Conservation (phyloP, 1,284 basidiomycete genomes). For the Pisolithus thermaeus region DNA sequence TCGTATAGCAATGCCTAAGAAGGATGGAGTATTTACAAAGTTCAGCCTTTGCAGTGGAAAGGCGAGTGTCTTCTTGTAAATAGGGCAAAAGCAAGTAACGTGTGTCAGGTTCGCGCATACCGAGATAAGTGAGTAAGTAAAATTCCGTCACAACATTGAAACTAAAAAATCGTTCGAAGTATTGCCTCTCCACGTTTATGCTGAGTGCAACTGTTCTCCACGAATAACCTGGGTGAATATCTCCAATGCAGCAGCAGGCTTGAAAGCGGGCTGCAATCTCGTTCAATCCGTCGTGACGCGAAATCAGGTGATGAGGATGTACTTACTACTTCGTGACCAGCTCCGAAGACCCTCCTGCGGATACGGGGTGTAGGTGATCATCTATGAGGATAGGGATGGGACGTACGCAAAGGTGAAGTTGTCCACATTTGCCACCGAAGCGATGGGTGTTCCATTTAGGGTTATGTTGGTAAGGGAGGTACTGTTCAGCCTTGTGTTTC, state of each 20-base stretch:
- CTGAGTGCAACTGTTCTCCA: conserved; percentile 50
- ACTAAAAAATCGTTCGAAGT: no score
- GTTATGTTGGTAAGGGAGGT: conserved; percentile 58
- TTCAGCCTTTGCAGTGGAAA: no score
- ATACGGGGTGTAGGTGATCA: background rate
- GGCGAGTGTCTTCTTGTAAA: no score
- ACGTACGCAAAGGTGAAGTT: conserved; percentile 60
- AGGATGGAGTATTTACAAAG: no score
- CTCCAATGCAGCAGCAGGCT: conserved; percentile 48
- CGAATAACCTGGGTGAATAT: conserved; percentile 52
- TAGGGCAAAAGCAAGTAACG: no score
- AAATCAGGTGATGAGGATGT: background rate
- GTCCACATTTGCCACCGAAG: conserved; percentile 56
- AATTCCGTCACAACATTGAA: no score
- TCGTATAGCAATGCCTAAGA: no score
- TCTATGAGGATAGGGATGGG: background rate
- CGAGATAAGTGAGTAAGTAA: no score
- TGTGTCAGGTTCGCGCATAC: no score
- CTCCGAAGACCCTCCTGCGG: conserved; percentile 43
- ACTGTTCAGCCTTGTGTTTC: conserved; percentile 40
- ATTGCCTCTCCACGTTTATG: conserved; percentile 19
- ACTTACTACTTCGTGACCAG: conserved; percentile 58
- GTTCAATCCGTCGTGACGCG: background rate
- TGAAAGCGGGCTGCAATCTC: conserved; percentile 45
- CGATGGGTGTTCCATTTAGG: conserved; percentile 43